phyloP scores from a whole-genome alignment of 164 flowering plant genomes.

The Umbilicus rupestris region DNA sequence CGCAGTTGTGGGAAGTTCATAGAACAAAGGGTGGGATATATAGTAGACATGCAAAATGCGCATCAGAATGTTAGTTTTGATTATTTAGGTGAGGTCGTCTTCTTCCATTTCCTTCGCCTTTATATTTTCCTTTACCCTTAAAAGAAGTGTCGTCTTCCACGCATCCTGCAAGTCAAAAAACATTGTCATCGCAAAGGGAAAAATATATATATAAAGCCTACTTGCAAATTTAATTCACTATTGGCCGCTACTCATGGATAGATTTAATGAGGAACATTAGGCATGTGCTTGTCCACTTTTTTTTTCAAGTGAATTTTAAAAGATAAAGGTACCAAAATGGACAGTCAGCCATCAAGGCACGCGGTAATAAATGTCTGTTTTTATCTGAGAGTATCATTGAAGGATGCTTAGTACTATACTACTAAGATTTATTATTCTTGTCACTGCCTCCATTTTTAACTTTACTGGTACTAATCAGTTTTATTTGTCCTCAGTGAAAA shows the following conservation, averaged over 20 bases:
- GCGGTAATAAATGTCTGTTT: neutral
- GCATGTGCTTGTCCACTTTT: neutral
- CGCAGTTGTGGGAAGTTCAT: neutral
- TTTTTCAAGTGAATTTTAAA: neutral
- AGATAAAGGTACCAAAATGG: neutral
- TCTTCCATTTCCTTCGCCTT: slow-evolving; percentile 40
- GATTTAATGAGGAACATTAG: neutral
- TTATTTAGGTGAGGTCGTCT: slow-evolving; percentile 33
- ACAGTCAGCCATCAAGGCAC: neutral
- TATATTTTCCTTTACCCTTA: slow-evolving; percentile 32
- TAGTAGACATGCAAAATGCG: neutral
- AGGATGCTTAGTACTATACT: neutral
- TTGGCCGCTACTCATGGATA: neutral
- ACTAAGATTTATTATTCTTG: neutral
- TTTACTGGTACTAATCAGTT: neutral
- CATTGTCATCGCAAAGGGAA: neutral
- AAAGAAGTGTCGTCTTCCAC: slow-evolving; percentile 36
- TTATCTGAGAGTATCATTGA: neutral
- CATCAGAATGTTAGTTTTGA: neutral
- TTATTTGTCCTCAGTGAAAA: neutral
- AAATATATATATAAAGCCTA: neutral
- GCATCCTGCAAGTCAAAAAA: slow-evolving; percentile 21
- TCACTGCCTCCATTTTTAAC: neutral
- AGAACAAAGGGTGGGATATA: neutral
- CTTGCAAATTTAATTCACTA: neutral